Base-by-base conservation (phyloP, 139 green algal species). In the Diplosphaera chodatii region DNA sequence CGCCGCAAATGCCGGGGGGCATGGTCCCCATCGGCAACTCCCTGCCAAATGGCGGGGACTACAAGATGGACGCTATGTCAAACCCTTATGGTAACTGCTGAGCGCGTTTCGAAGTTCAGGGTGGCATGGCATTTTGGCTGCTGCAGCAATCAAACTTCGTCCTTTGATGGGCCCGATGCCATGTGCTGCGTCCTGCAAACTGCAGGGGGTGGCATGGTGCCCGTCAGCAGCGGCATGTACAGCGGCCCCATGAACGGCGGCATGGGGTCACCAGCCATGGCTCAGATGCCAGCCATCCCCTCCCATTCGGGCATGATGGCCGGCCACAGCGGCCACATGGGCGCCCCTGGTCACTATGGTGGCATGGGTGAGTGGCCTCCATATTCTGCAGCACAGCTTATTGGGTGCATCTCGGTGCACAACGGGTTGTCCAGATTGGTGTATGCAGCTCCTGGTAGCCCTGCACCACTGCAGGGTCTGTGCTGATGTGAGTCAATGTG, bases 191-290 rank as follows among this genome's bases (percentile, higher is more conserved):
- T n/a, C n/a, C n/a, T n/a, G n/a, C n/a, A n/a, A n/a, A n/a, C 13
- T 25, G 25, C 67, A 64, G 40, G 48, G 30, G 40, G 40, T 29
- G 67, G 67, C 67, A 72, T 72, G 67, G 67, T 48, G 27, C 23
- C 23, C 2, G 62, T 72, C 37, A 30, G 28, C 29, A 62, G 66
- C 31, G 65, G 65, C n/a, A 59, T 70, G 23, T 31, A 27, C 20
- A 29, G 34, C 34, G 48, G 48, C 48, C 48, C 48, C 16, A 59
- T 59, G 48, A 23, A 23, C 15, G 28, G 66, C 34, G 37, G 66
- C 66, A 63, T 63, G 66, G 40, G 67, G 0, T 64, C 40, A 1
- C 40, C 40, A n/a, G n/a, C 16, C 27, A 64, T 64, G 40, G 40
- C 32, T 3, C 18, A 23, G 16, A 59, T 59, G 48, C 48, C 48